Percentiles rank a stretch among this genome's conserved stretches.
These are phyloP conservation scores for Ascocoryne sarcoides DNA, from an alignment of 2,329 filamentous ascomycete genomes.

Conservation along the genomic window DNA sequence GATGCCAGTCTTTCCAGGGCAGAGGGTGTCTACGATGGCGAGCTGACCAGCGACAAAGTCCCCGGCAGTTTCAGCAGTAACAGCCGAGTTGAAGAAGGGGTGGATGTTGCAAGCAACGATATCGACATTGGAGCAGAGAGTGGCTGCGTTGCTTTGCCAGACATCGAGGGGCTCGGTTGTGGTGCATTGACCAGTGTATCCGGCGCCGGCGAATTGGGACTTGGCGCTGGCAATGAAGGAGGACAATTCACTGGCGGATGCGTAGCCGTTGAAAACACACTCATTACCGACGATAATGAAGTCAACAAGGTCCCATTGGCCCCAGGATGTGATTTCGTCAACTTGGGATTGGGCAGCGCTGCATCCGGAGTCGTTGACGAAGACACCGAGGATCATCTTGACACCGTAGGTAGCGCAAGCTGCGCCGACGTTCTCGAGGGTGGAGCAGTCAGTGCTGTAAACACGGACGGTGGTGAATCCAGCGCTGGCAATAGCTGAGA, in stretches of 20 bases:
- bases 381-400: slow-evolving; percentile 80
- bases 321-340: slow-evolving; percentile 61
- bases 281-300: slow-evolving; percentile 88
- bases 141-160: slow-evolving; percentile 54
- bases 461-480: slow-evolving; percentile 68
- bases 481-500: slow-evolving; percentile 50
- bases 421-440: slow-evolving; percentile 64
- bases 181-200: slow-evolving; percentile 68
- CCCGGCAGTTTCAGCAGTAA: slow-evolving; percentile 58
- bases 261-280: slow-evolving; percentile 68
- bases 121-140: slow-evolving; percentile 67
- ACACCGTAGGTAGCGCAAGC: slow-evolving; percentile 60
- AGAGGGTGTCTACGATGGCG: slow-evolving; percentile 58
- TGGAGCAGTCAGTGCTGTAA: slow-evolving; percentile 88
- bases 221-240: slow-evolving; percentile 62
- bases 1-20: slow-evolving; percentile 62
- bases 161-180: slow-evolving; percentile 79
- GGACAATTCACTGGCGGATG: slow-evolving; percentile 54
- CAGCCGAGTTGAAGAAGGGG: slow-evolving; percentile 79
- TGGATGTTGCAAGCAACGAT: slow-evolving; percentile 81
- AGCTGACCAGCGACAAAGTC: slow-evolving; percentile 69
- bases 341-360: slow-evolving; percentile 60
- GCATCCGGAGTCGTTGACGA: slow-evolving; percentile 57
- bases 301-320: slow-evolving; percentile 60
- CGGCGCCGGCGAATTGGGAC: slow-evolving; percentile 49